Base-by-base conservation (phyloP, 1,284 basidiomycete species). In the Mycosarcoma maydis region DNA sequence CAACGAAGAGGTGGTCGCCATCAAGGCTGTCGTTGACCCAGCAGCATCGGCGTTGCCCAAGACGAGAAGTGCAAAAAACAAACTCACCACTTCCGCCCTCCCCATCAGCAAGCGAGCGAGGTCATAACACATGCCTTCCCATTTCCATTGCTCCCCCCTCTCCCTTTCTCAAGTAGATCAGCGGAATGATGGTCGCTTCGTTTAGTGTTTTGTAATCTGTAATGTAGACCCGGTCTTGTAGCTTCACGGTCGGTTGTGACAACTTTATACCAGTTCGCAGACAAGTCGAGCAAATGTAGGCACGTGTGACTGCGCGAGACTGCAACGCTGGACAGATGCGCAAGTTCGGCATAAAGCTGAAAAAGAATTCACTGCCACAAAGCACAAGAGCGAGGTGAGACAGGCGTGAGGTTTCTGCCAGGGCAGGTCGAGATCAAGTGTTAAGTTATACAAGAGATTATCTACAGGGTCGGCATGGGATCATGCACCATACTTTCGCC, bases 91-190 rank as follows among this genome's bases (percentile, higher is more conserved):
- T 10, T 50, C 54, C 2, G 55, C 58, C 8, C 22, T 72, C 22
- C 64, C 64, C 4, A 42, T 54, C 6, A 61, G 58, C 49, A 71
- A 59, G 30, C 52, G 68, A 16, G 68, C 57, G 13, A 48, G 62
- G 23, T 71, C 57, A 20, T 67, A 29, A 42, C 2, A 22, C 4
- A 14, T 24, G 17, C 22, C 10, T 11, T 19, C 14, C 19, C 6
- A 0, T 11, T 13, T 4, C 7, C 23, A 20, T 20, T 17, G 24
- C 22, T 23, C 17, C 32, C 29, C 27, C 20, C 13, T 37, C 36
- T 37, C 33, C 4, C 29, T 30, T 14, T 30, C 29, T 30, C 9
- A 14, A 30, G 29, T 34, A 16, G 32, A 34, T 4, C 29, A 34
- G 32, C 16, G 16, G 11, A 6, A 16, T n/a, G 6, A 6, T 16